phyloP scores from a whole-genome alignment of 2,329 filamentous ascomycete genomes.

The Sporothrix globosa region DNA sequence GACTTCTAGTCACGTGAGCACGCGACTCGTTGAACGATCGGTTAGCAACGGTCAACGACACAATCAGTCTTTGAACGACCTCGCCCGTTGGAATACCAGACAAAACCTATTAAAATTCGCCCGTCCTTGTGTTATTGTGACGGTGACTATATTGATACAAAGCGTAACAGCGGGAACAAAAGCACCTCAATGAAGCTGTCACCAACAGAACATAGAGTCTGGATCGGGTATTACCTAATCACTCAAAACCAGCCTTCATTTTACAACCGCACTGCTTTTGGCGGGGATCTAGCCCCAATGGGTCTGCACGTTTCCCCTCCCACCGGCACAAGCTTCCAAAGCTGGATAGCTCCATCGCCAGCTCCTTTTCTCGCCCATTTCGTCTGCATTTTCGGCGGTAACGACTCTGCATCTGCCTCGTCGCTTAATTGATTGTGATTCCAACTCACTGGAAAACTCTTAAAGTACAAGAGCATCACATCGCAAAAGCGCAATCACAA shows the following conservation, averaged over 20 bases:
- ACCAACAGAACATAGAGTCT: background rate
- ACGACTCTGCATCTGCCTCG: background rate
- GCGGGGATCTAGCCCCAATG: slow-evolving; percentile 1
- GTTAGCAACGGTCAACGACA: slow-evolving; percentile 2
- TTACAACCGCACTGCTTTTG: background rate
- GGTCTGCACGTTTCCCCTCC: slow-evolving; percentile 20
- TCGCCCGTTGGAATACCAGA: background rate
- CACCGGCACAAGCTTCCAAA: slow-evolving; percentile 28
- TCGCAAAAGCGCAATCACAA: background rate
- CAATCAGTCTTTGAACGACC: background rate
- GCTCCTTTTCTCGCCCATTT: background rate
- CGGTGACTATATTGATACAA: background rate
- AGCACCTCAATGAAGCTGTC: background rate
- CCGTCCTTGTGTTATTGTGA: background rate
- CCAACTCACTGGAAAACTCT: background rate
- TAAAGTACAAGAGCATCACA: background rate
- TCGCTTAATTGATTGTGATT: background rate
- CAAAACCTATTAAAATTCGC: background rate
- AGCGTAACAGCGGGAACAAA: background rate
- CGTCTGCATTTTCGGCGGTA: slow-evolving; percentile 1
- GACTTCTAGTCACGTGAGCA: slow-evolving; percentile 3
- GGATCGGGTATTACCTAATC: slow-evolving; percentile 4
- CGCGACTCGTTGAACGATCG: background rate
- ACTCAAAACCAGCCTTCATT: background rate
- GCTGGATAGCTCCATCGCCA: slow-evolving; percentile 17